Percentiles rank a stretch among this genome's conserved stretches.
phyloP scores from a whole-genome alignment of 2,329 filamentous ascomycete genomes.

The Exophiala mesophila region DNA sequence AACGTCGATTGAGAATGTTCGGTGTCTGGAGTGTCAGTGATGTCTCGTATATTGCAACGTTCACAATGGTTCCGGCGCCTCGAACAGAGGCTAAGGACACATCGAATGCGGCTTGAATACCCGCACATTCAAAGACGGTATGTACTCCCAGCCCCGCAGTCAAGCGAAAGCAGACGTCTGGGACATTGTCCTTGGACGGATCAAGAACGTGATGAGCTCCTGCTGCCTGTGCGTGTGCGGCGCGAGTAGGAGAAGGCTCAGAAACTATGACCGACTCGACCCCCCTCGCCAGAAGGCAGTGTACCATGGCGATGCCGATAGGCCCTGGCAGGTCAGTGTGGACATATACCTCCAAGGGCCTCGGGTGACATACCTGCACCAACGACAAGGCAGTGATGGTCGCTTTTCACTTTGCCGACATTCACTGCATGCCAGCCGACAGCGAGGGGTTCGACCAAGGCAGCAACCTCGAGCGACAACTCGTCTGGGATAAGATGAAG shows the following conservation, averaged over 20 bases:
- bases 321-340: no score
- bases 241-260: not conserved
- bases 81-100: slow-evolving; percentile 34
- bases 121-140: slow-evolving; percentile 32
- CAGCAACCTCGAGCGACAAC: slow-evolving; percentile 1
- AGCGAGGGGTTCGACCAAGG: slow-evolving; percentile 6
- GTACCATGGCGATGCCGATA: not conserved
- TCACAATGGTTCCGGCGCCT: slow-evolving; percentile 47
- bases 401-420: slow-evolving; percentile 37
- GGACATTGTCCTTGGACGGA: slow-evolving; percentile 18
- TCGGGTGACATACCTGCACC: not conserved
- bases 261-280: slow-evolving; percentile 2
- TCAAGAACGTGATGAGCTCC: not conserved
- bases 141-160: slow-evolving; percentile 29
- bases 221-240: slow-evolving; percentile 18
- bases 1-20: slow-evolving; percentile 16
- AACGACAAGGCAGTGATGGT: slow-evolving; percentile 37
- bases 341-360: no score
- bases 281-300: slow-evolving; percentile 1
- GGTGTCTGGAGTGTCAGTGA: slow-evolving; percentile 47
- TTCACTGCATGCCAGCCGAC: slow-evolving; percentile 5
- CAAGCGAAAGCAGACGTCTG: slow-evolving; percentile 23
- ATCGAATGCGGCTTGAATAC: slow-evolving; percentile 28
- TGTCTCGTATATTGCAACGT: slow-evolving; percentile 50
- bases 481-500: slow-evolving; percentile 2